Conservation (phyloP, 1,284 basidiomycete genomes). For the Rhizopogon parksii region DNA sequence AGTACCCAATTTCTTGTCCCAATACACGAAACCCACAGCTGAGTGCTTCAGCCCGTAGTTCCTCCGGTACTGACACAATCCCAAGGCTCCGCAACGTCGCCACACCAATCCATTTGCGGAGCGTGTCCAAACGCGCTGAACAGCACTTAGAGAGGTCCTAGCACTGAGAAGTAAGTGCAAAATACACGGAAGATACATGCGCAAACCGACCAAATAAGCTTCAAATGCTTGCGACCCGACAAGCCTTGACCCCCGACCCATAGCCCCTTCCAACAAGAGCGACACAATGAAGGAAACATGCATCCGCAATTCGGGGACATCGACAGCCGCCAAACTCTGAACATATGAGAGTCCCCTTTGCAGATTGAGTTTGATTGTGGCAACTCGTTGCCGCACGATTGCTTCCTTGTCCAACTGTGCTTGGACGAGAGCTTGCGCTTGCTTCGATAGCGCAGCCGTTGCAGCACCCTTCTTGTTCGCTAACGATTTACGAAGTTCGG, state of each 20-base stretch:
- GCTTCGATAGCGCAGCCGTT: constrained; percentile 61
- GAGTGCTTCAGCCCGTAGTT: constrained; percentile 66
- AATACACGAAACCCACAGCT: constrained; percentile 42
- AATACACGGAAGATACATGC: not conserved
- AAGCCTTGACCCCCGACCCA: constrained; percentile 53
- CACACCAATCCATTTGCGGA: constrained; percentile 69
- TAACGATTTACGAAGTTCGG: constrained; percentile 79
- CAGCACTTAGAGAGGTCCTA: constrained; percentile 61
- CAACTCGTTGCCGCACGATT: constrained; percentile 55
- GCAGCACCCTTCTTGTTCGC: constrained; percentile 61
- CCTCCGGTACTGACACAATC: constrained; percentile 63
- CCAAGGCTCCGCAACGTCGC: constrained; percentile 72
- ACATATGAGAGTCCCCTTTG: constrained; percentile 66
- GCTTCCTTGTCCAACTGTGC: constrained; percentile 78
- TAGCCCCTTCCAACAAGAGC: constrained; percentile 60
- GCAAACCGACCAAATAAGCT: constrained; percentile 63
- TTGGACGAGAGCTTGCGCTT: constrained; percentile 73
- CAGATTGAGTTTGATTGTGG: constrained; percentile 46
- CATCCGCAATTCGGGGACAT: constrained; percentile 48
- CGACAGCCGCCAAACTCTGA: constrained; percentile 53
- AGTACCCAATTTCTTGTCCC: not conserved
- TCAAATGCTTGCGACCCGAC: constrained; percentile 61
- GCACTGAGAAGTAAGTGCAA: not conserved
- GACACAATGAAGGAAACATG: constrained; percentile 54
- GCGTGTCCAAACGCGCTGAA: constrained; percentile 64